phyloP scores from a whole-genome alignment of 1,139 yeast genomes.

The Yamadazyma friedrichii region DNA sequence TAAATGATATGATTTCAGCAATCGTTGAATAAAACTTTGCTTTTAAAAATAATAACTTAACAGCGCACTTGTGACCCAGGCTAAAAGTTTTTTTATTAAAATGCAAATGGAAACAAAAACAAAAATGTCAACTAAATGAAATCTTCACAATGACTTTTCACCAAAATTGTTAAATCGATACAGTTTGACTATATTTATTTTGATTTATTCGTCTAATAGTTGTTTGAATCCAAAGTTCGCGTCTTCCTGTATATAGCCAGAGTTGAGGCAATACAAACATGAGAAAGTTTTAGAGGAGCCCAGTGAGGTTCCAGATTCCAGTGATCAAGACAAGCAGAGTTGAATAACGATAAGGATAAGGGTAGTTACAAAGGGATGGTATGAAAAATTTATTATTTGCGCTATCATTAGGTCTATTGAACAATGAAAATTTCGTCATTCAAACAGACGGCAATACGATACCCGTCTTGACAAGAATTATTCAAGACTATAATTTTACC shows the following conservation, averaged over 20 bases:
- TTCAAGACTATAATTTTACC: background rate
- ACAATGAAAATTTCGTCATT: conserved; percentile 22
- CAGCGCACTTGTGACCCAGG: too few relatives aligned
- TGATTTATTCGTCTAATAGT: conserved; percentile 1
- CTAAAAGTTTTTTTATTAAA: too few relatives aligned
- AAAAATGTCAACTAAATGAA: too few relatives aligned
- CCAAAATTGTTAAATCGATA: too few relatives aligned
- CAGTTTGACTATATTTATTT: background rate
- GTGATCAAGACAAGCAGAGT: too few relatives aligned
- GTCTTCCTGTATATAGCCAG: conserved; percentile 6
- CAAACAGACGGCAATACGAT: conserved; percentile 14
- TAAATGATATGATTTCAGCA: conserved; percentile 4
- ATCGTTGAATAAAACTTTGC: too few relatives aligned
- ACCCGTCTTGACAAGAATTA: background rate
- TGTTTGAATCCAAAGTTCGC: background rate
- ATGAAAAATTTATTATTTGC: conserved; percentile 30
- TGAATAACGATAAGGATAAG: background rate
- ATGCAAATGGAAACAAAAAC: too few relatives aligned
- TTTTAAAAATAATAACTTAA: too few relatives aligned
- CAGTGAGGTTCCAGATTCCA: too few relatives aligned
- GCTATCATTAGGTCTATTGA: conserved; percentile 24
- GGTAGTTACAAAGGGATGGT: background rate
- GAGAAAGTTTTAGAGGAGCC: background rate
- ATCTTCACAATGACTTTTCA: too few relatives aligned
- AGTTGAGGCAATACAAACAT: conserved; percentile 1